Percentiles rank a stretch among this genome's conserved stretches.
Conservation (phyloP, 2,329 filamentous ascomycete genomes). For the Emergomyces orientalis region DNA sequence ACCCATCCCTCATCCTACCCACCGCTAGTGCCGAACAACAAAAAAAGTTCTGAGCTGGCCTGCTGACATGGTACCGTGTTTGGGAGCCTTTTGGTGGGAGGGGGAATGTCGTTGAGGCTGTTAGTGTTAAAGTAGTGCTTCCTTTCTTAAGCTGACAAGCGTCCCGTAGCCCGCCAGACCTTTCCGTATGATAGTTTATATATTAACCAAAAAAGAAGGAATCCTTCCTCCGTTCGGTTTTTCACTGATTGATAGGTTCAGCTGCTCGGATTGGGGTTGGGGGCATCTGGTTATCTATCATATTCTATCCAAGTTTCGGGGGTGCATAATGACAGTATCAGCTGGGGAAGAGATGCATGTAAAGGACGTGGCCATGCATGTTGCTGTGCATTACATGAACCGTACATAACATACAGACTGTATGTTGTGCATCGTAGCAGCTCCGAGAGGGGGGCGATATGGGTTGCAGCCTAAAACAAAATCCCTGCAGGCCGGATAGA, state of each 20-base stretch:
- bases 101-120: too few relatives aligned
- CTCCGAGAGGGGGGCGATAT: too few relatives aligned
- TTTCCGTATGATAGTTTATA: neutral
- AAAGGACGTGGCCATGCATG: too few relatives aligned
- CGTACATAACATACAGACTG: too few relatives aligned
- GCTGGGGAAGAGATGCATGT: neutral
- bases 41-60: neutral
- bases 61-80: neutral
- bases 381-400: too few relatives aligned
- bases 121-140: too few relatives aligned
- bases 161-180: too few relatives aligned
- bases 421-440: neutral
- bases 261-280: neutral
- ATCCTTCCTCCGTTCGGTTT: neutral
- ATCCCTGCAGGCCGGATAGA: neutral
- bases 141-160: too few relatives aligned
- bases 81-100: neutral
- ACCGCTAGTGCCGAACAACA: neutral
- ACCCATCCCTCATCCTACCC: neutral
- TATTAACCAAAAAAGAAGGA: neutral
- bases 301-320: neutral
- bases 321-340: neutral
- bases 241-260: too few relatives aligned
- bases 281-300: neutral
- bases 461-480: too few relatives aligned